These are phyloP conservation scores for Ochetophila trinervis DNA, from an alignment of 306 rosid genomes.

Conservation along the genomic window DNA sequence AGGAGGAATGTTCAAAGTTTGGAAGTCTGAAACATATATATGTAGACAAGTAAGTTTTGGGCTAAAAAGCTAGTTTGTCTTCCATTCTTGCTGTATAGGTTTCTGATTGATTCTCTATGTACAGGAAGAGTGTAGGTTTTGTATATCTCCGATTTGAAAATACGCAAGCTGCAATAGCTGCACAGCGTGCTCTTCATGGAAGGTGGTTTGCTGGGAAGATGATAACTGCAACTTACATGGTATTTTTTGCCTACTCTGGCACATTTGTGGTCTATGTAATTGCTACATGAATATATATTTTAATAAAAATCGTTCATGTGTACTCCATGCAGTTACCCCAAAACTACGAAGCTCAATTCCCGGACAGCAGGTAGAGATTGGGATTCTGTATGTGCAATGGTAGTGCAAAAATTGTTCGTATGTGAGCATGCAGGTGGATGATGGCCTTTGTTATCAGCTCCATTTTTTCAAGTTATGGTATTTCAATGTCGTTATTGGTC, in stretches of 20 bases:
- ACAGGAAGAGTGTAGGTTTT: slow-evolving; percentile 77
- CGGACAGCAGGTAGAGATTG: slow-evolving; percentile 45
- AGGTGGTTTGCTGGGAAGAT: slow-evolving; percentile 99
- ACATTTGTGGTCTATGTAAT: slow-evolving; percentile 10
- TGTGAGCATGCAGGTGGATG: background rate
- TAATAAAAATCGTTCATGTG: slow-evolving; percentile 11
- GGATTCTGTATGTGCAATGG: background rate
- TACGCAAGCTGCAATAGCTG: slow-evolving; percentile 59
- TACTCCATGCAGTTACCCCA: slow-evolving; percentile 64
- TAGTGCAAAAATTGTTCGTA: background rate
- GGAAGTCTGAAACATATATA: slow-evolving; percentile 69
- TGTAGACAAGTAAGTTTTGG: slow-evolving; percentile 74
- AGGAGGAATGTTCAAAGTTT: slow-evolving; percentile 80
- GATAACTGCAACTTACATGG: slow-evolving; percentile 88
- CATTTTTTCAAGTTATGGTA: too few species aligned
- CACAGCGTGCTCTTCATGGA: slow-evolving; percentile 87
- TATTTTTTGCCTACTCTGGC: slow-evolving; percentile 20
- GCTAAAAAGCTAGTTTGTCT: background rate
- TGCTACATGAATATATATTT: slow-evolving; percentile 1
- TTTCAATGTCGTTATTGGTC: too few species aligned
- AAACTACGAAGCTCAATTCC: slow-evolving; percentile 59
- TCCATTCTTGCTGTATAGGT: background rate
- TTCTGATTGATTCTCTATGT: slow-evolving; percentile 9
- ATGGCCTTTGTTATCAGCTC: background rate
- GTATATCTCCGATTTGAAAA: slow-evolving; percentile 68